Evolutionary conservation across 495 filamentous ascomycete genomes (phyloP).

Genomic region (Hyaloscypha bicolor): DNA sequence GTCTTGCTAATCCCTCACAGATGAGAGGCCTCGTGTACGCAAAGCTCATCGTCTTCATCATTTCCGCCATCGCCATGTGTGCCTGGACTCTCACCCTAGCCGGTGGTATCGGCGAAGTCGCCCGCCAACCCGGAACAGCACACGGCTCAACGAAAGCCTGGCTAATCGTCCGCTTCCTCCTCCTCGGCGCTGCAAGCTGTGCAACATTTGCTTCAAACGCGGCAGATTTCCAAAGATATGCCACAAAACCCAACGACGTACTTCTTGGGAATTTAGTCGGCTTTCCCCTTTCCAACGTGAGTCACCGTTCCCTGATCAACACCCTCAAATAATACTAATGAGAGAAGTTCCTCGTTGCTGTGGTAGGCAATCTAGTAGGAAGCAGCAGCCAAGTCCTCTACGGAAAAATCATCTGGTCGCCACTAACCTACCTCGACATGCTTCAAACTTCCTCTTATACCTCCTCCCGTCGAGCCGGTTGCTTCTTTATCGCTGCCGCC

Average conservation of each 20-base stretch:
- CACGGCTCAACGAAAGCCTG: constrained; percentile 37
- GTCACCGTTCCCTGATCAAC: background rate
- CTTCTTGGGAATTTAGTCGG: constrained; percentile 40
- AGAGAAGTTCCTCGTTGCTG: constrained; percentile 29
- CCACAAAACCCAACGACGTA: constrained; percentile 39
- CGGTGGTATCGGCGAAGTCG: constrained; percentile 31
- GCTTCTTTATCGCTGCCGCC: constrained; percentile 48
- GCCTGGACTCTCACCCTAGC: constrained; percentile 39
- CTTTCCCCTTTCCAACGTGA: constrained; percentile 38
- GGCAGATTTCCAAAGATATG: constrained; percentile 42
- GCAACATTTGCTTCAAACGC: constrained; percentile 44
- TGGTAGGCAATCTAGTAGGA: constrained; percentile 44
- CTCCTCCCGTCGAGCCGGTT: constrained; percentile 39
- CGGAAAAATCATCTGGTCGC: constrained; percentile 44
- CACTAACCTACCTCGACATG: constrained; percentile 39
- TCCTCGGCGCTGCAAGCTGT: constrained; percentile 40
- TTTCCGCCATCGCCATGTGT: constrained; percentile 39
- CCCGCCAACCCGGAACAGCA: constrained; percentile 35
- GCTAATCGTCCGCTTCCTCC: constrained; percentile 40
- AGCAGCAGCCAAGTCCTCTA: constrained; percentile 39
- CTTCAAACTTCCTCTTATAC: constrained; percentile 37
- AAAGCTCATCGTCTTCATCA: constrained; percentile 39
- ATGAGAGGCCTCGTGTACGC: constrained; percentile 41
- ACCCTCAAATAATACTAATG: background rate
- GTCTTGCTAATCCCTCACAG: constrained; percentile 2